These are phyloP conservation scores for Inosperma sp. DNA, from an alignment of 768 basidiomycete genomes.

Conservation along the genomic window DNA sequence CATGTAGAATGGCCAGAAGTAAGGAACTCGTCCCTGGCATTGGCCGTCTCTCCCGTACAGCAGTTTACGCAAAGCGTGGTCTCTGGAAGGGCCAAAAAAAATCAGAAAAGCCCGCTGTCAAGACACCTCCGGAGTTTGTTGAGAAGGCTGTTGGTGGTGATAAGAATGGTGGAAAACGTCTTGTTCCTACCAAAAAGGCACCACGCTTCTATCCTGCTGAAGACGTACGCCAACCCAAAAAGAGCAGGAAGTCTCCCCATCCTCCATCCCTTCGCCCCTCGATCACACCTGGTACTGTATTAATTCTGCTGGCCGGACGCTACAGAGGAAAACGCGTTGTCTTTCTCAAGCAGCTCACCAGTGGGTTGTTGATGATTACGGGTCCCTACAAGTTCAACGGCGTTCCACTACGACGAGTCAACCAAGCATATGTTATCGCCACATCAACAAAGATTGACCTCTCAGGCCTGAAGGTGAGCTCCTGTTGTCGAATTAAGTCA, in stretches of 20 bases:
- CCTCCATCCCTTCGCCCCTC: slow-evolving; percentile 74
- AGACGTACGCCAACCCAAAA: slow-evolving; percentile 87
- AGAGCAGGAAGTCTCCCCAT: slow-evolving; percentile 82
- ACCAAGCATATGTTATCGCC: slow-evolving; percentile 98
- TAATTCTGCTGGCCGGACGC: slow-evolving; percentile 96
- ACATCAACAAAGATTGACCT: slow-evolving; percentile 93
- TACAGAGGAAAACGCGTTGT: slow-evolving; percentile 99
- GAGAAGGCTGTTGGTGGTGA: slow-evolving; percentile 84
- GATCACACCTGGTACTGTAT: slow-evolving; percentile 90
- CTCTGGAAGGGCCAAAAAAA: slow-evolving; percentile 86
- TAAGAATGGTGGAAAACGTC: slow-evolving; percentile 87
- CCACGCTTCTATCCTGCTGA: slow-evolving; percentile 94
- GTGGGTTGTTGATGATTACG: slow-evolving; percentile 90
- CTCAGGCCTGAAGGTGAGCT: slow-evolving; percentile 58
- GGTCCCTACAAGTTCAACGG: slow-evolving; percentile 99
- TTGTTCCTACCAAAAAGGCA: slow-evolving; percentile 81
- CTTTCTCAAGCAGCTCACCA: slow-evolving; percentile 92
- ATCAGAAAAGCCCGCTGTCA: slow-evolving; percentile 56
- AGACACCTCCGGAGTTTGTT: slow-evolving; percentile 56
- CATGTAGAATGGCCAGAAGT: slow-evolving; percentile 88
- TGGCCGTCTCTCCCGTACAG: slow-evolving; percentile 79
- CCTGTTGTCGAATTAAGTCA: slow-evolving; percentile 24
- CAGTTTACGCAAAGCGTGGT: slow-evolving; percentile 74
- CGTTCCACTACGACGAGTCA: slow-evolving; percentile 94
- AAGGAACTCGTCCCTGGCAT: slow-evolving; percentile 80